A percentile compares a stretch with the other conserved stretches of the same genome.
Evolutionary conservation across 139 green algal species (phyloP).

Genomic region (Chlamydomonas schloesseri): DNA sequence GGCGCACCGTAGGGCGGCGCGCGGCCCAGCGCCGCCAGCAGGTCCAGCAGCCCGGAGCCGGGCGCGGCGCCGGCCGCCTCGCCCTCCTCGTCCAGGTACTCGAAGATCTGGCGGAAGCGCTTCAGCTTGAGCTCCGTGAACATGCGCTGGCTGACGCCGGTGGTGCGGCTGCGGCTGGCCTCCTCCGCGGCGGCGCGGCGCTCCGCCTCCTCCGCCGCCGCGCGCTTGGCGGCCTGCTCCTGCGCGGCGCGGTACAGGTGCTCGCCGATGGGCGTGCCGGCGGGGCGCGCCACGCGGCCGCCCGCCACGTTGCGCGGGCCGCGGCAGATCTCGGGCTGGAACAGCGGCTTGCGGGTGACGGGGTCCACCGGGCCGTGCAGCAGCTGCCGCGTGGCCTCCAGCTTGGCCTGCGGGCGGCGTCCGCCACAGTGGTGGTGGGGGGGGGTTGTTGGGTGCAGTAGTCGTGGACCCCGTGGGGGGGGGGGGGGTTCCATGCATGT

Average conservation of each 20-base stretch:
- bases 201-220: constrained; percentile 46
- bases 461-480: too few species aligned
- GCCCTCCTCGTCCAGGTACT: constrained; percentile 72
- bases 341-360: constrained; percentile 73
- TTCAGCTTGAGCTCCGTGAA: constrained; percentile 76
- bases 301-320: constrained; percentile 37
- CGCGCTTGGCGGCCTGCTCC: constrained; percentile 49
- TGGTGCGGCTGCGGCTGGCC: constrained; percentile 14
- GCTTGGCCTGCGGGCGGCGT: constrained; percentile 63
- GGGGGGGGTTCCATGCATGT: too few species aligned
- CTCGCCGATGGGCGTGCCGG: constrained; percentile 69
- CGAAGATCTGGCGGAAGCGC: constrained; percentile 84
- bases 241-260: constrained; percentile 75
- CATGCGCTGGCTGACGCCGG: constrained; percentile 59
- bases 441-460: too few species aligned
- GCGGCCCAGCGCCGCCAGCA: constrained; percentile 60
- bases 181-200: constrained; percentile 13
- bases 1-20: not conserved
- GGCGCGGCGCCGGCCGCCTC: too few species aligned
- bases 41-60: constrained; percentile 48
- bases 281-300: not conserved
- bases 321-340: constrained; percentile 74
- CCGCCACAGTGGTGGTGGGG: too few species aligned
- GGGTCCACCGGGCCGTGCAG: constrained; percentile 67
- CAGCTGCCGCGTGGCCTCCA: constrained; percentile 59